A percentile compares a stretch with the other conserved stretches of the same genome.
Evolutionary conservation across 805 yeast species (phyloP).

Genomic region (Schizosaccharomyces osmophilus): DNA sequence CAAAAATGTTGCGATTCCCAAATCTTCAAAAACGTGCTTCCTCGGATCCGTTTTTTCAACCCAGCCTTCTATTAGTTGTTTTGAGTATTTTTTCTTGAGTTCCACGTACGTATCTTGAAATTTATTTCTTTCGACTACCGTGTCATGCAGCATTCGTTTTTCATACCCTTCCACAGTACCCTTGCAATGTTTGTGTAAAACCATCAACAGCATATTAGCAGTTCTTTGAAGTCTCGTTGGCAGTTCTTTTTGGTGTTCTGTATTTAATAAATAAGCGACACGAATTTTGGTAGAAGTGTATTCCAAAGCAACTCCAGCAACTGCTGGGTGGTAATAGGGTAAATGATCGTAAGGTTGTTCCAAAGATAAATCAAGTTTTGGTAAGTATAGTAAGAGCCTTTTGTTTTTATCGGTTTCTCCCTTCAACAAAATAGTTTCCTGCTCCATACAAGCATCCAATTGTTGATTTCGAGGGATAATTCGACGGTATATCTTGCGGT

Average conservation of each 20-base stretch:
- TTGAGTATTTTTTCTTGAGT: conserved; percentile 62
- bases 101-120: conserved; percentile 65
- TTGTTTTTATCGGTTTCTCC: conserved; percentile 14
- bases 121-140: conserved; percentile 53
- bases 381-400: conserved; percentile 39
- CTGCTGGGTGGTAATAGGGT: conserved; percentile 81
- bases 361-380: conserved; percentile 28
- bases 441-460: conserved; percentile 61
- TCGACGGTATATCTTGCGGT: conserved; percentile 38
- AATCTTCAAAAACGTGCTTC: conserved; percentile 88
- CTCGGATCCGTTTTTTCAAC: conserved; percentile 83
- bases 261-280: background rate
- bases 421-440: conserved; percentile 16
- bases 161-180: conserved; percentile 71
- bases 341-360: conserved; percentile 24
- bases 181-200: conserved; percentile 58
- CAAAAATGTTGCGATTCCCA: conserved; percentile 82
- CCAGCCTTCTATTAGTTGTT: conserved; percentile 56
- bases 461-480: conserved; percentile 80
- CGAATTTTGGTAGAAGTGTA: background rate
- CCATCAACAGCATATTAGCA: conserved; percentile 53
- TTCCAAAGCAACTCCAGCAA: conserved; percentile 50
- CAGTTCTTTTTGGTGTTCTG: background rate
- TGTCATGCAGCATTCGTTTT: conserved; percentile 71
- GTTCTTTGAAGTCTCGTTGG: conserved; percentile 50